Evolutionary conservation across 2,329 filamentous ascomycete genomes (phyloP).

Genomic region (Macroventuria anomochaeta): DNA sequence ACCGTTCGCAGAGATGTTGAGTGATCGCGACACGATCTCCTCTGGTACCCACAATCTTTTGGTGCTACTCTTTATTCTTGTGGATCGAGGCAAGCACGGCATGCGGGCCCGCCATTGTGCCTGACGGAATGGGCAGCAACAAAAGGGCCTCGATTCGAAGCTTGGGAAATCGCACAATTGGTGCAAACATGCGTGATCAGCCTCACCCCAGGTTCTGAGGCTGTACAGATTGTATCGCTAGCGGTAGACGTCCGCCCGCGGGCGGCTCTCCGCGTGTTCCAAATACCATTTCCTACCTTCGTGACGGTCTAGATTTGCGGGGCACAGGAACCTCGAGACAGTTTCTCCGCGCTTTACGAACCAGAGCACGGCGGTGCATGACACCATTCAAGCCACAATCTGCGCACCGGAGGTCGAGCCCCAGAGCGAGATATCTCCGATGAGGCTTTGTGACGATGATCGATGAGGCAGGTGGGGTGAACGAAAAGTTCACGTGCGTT

Average conservation of each 20-base stretch:
- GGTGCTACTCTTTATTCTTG: conserved; percentile 5
- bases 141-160: not conserved
- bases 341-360: conserved; percentile 2
- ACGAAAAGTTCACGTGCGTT: not conserved
- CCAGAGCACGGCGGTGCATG: not conserved
- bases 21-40: not conserved
- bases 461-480: conserved; percentile 6
- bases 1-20: not conserved
- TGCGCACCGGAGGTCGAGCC: not conserved
- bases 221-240: not conserved
- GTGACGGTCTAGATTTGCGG: conserved; percentile 9
- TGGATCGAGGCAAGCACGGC: conserved; percentile 5
- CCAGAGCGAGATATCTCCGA: not conserved
- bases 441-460: not conserved
- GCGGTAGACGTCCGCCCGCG: not conserved
- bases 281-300: not conserved
- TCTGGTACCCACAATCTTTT: not conserved
- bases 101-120: not conserved
- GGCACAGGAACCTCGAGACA: not conserved
- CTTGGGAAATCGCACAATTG: not conserved
- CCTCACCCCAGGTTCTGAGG: not conserved
- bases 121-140: not conserved
- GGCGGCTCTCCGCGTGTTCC: conserved; percentile 3
- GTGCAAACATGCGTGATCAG: not conserved
- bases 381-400: conserved; percentile 6